Base-by-base conservation (phyloP, 306 rosid species). In the Pyrus communis region DNA sequence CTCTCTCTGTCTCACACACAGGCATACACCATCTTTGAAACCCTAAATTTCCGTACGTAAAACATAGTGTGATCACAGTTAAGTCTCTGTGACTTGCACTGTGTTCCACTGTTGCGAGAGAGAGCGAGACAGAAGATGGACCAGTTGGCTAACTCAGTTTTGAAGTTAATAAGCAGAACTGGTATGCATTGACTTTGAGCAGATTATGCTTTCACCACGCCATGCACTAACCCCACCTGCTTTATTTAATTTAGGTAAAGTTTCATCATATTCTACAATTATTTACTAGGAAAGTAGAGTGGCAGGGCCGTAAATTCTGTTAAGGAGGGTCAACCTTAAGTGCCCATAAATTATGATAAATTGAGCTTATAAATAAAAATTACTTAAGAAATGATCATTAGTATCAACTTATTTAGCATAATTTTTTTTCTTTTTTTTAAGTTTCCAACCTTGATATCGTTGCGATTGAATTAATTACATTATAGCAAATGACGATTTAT, bases 61-160 rank as follows among this genome's bases (percentile, higher is more conserved):
- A 22, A 45, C 60, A 21, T 69, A 72, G 9, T 58, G 76, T 9
- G 54, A 38, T 73, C 40, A 54, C 69, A 63, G 52, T 63, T 52
- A 69, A 67, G 49, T 42, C 49, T 42, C 35, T 40, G 68, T 70
- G 73, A 52, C 25, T 54, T 81, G 52, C 69, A 19, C 84, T 65
- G 78, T 76, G 65, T 76, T 57, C 70, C 77, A 81, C 84, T 81
- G 70, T 76, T 70, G 27, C 64, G 62, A 60, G 62, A 55, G 61
- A 57, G 62, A n/a, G 61, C 21, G 61, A 21, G 27, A 57, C 15
- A 58, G 7, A 9, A 22, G 14, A 10, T 59, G 49, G 25, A 7
- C 74, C 69, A 67, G 78, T 62, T 55, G 9, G 54, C 51, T 67
- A 8, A 28, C 9, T 27, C 22, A 33, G 7, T 52, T 62, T 71